These are phyloP conservation scores for Taiozyma sp. DNA, from an alignment of 1,139 yeast species.

Conservation along the genomic window DNA sequence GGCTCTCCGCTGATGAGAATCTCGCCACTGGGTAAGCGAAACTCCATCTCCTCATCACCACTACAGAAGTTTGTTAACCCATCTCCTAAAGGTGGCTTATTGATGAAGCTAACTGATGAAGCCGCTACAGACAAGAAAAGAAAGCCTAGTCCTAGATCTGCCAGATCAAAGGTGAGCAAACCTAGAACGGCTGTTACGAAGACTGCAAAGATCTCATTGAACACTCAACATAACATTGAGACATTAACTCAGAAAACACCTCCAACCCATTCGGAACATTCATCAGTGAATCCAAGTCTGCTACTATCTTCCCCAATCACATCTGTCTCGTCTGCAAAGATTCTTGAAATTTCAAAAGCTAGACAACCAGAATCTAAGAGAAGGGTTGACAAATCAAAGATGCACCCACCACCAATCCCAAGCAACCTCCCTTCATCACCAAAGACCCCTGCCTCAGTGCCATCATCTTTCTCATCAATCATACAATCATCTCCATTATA, in stretches of 20 bases:
- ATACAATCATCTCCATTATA: slow-evolving; percentile 25
- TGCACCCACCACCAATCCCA: slow-evolving; percentile 3
- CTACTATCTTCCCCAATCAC: slow-evolving; percentile 23
- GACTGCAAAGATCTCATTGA: slow-evolving; percentile 9
- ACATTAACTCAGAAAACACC: slow-evolving; percentile 8
- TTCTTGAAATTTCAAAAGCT: slow-evolving; percentile 6
- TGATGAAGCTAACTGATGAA: slow-evolving; percentile 11
- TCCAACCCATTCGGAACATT: neutral
- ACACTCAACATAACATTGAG: slow-evolving; percentile 18
- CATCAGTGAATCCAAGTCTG: slow-evolving; percentile 22
- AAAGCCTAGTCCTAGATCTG: neutral
- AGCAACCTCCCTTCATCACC: slow-evolving; percentile 14
- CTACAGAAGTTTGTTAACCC: slow-evolving; percentile 13
- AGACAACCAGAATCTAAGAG: slow-evolving; percentile 1
- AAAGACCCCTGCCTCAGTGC: slow-evolving; percentile 18
- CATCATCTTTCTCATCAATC: slow-evolving; percentile 16
- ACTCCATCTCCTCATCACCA: slow-evolving; percentile 10
- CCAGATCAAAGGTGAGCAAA: neutral
- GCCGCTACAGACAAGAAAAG: neutral
- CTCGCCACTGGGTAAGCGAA: slow-evolving; percentile 15
- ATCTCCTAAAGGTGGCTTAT: slow-evolving; percentile 23
- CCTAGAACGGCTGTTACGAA: slow-evolving; percentile 1
- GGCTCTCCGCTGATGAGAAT: slow-evolving; percentile 23
- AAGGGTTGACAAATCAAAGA: neutral
- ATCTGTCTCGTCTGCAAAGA: slow-evolving; percentile 3